phyloP scores from a whole-genome alignment of 2,329 filamentous ascomycete species.

The Fusarium sp. region DNA sequence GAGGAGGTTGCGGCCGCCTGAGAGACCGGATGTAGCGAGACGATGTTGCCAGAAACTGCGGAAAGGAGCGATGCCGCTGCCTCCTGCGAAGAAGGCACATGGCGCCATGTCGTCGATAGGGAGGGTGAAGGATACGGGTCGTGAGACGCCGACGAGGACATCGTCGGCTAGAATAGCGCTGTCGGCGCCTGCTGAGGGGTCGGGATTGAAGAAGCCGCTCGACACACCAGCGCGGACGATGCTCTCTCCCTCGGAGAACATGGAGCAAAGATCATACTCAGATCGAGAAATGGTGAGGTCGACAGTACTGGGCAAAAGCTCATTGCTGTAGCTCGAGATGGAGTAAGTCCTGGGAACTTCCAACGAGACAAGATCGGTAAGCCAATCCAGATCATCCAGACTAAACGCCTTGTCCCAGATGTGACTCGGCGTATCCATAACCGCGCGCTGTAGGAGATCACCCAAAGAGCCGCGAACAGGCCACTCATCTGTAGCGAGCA shows the following conservation, averaged over 20 bases:
- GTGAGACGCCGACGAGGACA: constrained; percentile 63
- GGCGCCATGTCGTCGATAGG: constrained; percentile 62
- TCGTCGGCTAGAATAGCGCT: constrained; percentile 56
- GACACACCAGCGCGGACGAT: constrained; percentile 59
- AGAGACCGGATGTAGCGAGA: constrained; percentile 45
- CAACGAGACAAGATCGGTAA: constrained; percentile 58
- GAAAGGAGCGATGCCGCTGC: constrained; percentile 65
- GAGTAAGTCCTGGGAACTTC: constrained; percentile 65
- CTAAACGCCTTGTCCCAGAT: constrained; percentile 64
- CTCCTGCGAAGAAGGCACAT: constrained; percentile 64
- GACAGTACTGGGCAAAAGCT: constrained; percentile 62
- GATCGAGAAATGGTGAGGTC: constrained; percentile 64
- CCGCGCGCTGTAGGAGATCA: constrained; percentile 61
- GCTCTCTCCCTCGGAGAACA: constrained; percentile 50
- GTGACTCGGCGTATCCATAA: constrained; percentile 58
- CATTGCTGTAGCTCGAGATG: constrained; percentile 62
- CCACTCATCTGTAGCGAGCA: constrained; percentile 63
- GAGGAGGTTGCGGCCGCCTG: constrained; percentile 59
- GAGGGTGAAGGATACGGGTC: constrained; percentile 63
- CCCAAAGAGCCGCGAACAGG: constrained; percentile 62
- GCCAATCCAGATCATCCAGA: constrained; percentile 58
- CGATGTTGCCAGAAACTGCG: constrained; percentile 65
- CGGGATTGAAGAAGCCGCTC: constrained; percentile 65
- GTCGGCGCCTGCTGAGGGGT: constrained; percentile 44
- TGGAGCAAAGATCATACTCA: constrained; percentile 60